phyloP scores from a whole-genome alignment of 805 yeast species.

The Yamadazyma olivae region DNA sequence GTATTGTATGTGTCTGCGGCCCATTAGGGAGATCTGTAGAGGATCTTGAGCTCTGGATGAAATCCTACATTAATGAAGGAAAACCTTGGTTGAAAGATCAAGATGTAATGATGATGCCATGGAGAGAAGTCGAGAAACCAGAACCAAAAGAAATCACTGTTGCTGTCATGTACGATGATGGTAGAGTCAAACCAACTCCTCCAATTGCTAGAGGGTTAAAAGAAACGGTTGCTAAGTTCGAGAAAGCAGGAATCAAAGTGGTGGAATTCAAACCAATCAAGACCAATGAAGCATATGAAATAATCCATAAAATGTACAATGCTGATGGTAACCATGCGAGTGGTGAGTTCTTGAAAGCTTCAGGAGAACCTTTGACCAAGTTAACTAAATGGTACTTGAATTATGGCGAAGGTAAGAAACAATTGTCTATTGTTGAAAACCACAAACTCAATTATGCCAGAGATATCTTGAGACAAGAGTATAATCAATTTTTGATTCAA shows the following conservation, averaged over 20 bases:
- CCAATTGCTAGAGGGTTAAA: conserved; percentile 60
- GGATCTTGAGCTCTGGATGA: conserved; percentile 70
- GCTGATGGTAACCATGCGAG: conserved; percentile 67
- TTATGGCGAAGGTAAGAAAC: conserved; percentile 54
- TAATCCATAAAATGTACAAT: conserved; percentile 53
- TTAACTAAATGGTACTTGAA: conserved; percentile 60
- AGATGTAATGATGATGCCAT: conserved; percentile 45
- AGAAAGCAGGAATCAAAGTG: conserved; percentile 55
- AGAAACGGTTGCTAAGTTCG: conserved; percentile 50
- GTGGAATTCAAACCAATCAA: conserved; percentile 56
- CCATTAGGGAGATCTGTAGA: conserved; percentile 65
- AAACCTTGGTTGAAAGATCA: conserved; percentile 59
- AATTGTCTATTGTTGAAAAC: conserved; percentile 46
- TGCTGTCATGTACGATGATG: conserved; percentile 63
- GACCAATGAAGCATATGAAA: conserved; percentile 56
- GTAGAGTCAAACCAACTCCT: conserved; percentile 63
- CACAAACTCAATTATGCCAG: conserved; percentile 52
- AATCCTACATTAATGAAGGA: conserved; percentile 57
- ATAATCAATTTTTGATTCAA: conserved; percentile 48
- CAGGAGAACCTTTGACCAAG: conserved; percentile 69
- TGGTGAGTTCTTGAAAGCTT: conserved; percentile 44
- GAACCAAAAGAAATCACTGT: conserved; percentile 47
- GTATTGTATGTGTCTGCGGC: conserved; percentile 62
- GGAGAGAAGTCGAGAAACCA: conserved; percentile 47
- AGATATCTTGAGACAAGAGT: conserved; percentile 57